Evolutionary conservation across 129 eudicot genomes (phyloP), one percentile per base, ranked within the genome.

Genomic region (Flaveria brownii): DNA sequence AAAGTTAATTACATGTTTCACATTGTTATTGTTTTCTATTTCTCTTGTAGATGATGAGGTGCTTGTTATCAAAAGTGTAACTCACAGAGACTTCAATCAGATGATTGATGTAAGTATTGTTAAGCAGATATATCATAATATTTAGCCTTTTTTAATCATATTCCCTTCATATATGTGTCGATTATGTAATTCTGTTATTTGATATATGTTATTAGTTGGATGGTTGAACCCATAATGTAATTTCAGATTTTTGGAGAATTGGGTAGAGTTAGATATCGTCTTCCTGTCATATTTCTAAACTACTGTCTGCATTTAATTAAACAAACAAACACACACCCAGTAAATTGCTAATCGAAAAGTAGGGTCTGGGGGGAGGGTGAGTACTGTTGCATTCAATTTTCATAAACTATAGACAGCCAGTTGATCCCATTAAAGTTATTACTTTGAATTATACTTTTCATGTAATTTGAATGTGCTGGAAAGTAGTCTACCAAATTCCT

Each of bases 21-120:
- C 23, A 16, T 25, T 10, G 25, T 67, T 9, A 2, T 51, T 55
- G 20, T 70, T 56, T 45, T 18, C 47, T 66, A 36, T 82, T 39
- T 77, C 72, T 86, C 73, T 56, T 82, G 83, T 96, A 94, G 98
- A 80, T 73, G 84, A 85, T 78, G 98, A 89, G 78, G 97, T 91
- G 80, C 96, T 94, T 79, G 86, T 94, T 23, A 91, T 94, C 79
- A 94, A 94, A 87, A 94, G 98, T 86, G 81, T 91, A 72, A 94
- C 93, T 36, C 98, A 93, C 77, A 93, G 87, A 80, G 96, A 88
- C 86, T 91, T 94, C 77, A 94, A 91, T 80, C 86, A 74, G 69
- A 89, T 94, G 97, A 94, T 94, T 45, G 85, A 94, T 91, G 98
- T 94, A 83, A 78, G 82, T 77, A 60, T 26, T 63, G 1, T 52